Conservation (phyloP, 208 protist genomes). For the Leptomonas seymouri region DNA sequence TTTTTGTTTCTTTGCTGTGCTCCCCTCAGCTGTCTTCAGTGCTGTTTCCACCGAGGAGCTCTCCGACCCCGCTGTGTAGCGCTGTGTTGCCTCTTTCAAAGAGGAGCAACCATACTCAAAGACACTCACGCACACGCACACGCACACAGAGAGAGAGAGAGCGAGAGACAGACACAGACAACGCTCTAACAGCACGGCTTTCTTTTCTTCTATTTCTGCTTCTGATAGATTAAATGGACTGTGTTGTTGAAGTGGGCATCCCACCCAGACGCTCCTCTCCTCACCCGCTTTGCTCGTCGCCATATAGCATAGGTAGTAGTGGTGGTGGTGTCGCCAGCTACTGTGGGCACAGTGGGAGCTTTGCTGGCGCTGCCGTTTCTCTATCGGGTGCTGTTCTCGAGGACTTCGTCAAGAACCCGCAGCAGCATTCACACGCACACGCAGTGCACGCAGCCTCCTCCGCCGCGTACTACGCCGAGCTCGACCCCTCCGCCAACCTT, state of each 20-base stretch:
- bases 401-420: too few relatives aligned
- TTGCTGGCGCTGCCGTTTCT: conserved; percentile 7
- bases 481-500: neutral
- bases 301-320: conserved; percentile 6
- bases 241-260: conserved; percentile 10
- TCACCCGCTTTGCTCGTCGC: neutral
- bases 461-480: neutral
- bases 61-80: too few relatives aligned
- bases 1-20: too few relatives aligned
- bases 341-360: neutral
- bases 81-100: too few relatives aligned
- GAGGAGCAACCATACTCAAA: too few relatives aligned
- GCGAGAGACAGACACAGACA: neutral
- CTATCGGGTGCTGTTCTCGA: too few relatives aligned
- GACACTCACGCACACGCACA: too few relatives aligned
- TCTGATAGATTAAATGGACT: conserved; percentile 12
- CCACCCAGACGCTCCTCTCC: conserved; percentile 8
- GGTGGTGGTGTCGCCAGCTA: neutral
- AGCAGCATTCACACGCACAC: too few relatives aligned
- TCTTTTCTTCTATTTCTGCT: conserved; percentile 10
- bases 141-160: neutral
- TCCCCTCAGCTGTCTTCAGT: too few relatives aligned
- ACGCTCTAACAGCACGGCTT: neutral
- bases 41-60: too few relatives aligned
- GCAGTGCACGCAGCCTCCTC: neutral